Conservation (phyloP, 176 grass and related monocot genomes). For the Areca catechu region DNA sequence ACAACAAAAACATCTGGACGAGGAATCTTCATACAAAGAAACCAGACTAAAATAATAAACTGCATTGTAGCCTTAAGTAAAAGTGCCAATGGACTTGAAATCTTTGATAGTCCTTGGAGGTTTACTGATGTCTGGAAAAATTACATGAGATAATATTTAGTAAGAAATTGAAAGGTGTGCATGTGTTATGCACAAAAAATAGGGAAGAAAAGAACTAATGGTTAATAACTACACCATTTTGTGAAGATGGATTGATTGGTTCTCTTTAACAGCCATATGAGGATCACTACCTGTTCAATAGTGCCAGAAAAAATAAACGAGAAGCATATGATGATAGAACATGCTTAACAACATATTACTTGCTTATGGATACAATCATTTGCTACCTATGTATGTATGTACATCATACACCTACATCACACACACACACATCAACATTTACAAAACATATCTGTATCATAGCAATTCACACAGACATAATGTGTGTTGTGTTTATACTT, state of each 20-base stretch:
- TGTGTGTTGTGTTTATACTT: no score
- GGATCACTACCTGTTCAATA: slow-evolving; percentile 75
- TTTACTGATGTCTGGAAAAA: slow-evolving; percentile 61
- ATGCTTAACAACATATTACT: no score
- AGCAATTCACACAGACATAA: no score
- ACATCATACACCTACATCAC: no score
- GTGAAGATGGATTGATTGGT: slow-evolving; percentile 68
- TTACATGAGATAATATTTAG: background rate
- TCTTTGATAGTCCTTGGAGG: slow-evolving; percentile 65
- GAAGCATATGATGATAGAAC: no score
- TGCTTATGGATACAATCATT: no score
- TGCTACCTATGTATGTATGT: no score
- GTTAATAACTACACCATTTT: slow-evolving; percentile 40
- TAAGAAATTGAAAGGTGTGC: no score
- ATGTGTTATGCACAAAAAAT: no score
- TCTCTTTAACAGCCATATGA: slow-evolving; percentile 55
- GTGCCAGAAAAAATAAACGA: slow-evolving; percentile 5
- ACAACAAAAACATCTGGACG: slow-evolving; percentile 77
- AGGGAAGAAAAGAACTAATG: no score
- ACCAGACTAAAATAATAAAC: slow-evolving; percentile 72
- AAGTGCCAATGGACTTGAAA: slow-evolving; percentile 70
- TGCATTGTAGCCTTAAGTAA: slow-evolving; percentile 78
- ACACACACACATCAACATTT: no score
- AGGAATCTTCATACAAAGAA: slow-evolving; percentile 79
- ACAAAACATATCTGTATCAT: no score